Evolutionary conservation across 1,284 basidiomycete species (phyloP).

Genomic region (Xanthoconium separans): DNA sequence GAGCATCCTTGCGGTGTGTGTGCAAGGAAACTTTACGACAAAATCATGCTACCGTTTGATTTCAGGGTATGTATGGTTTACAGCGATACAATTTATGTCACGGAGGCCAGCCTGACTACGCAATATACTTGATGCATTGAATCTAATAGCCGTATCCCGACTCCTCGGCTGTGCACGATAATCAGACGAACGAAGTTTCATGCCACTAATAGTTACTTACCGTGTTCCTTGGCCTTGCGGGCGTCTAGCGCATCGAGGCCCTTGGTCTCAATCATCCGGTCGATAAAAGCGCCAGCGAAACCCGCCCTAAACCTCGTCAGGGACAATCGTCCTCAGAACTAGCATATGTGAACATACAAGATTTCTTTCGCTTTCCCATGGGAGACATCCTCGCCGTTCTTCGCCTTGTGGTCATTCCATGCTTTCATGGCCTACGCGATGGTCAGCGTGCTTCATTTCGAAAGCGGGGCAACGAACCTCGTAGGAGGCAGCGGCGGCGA

Average conservation of each 20-base stretch:
- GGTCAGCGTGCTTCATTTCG: slow-evolving; percentile 1
- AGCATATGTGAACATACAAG: slow-evolving; percentile 13
- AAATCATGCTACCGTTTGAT: background rate
- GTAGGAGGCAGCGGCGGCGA: slow-evolving; percentile 30
- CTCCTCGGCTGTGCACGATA: slow-evolving; percentile 5
- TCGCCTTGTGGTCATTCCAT: slow-evolving; percentile 22
- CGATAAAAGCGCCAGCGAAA: slow-evolving; percentile 45
- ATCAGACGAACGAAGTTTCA: slow-evolving; percentile 1
- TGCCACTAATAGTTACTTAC: background rate
- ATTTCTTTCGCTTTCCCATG: slow-evolving; percentile 26
- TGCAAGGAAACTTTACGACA: background rate
- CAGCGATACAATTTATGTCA: background rate
- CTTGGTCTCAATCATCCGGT: slow-evolving; percentile 48
- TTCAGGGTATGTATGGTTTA: background rate
- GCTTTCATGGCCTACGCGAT: slow-evolving; percentile 28
- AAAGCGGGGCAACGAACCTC: slow-evolving; percentile 13
- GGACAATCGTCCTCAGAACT: background rate
- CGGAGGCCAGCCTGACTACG: background rate
- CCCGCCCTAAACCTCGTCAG: slow-evolving; percentile 18
- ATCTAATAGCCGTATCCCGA: background rate
- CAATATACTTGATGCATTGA: background rate
- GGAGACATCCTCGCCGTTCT: slow-evolving; percentile 8
- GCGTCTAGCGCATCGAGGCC: slow-evolving; percentile 44
- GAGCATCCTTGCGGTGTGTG: too few relatives aligned
- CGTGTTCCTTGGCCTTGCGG: slow-evolving; percentile 37